Base-by-base conservation (phyloP, 2,329 filamentous ascomycete species). In the Fusarium xylarioides region DNA sequence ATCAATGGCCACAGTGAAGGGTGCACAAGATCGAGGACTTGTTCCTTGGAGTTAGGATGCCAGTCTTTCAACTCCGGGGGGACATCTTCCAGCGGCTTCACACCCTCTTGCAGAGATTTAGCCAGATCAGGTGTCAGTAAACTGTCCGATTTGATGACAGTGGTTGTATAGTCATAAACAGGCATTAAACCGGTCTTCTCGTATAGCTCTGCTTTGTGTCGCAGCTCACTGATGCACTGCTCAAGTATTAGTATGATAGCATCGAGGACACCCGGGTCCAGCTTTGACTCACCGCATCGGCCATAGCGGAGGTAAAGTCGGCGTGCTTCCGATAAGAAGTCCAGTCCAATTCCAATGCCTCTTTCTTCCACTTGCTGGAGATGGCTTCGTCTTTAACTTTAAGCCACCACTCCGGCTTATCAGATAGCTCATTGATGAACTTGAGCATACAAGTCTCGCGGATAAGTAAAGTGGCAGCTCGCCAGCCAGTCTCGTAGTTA, bases 141-240 rank as follows among this genome's bases (percentile, higher is more conserved):
- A n/a, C 21, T 37, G 14, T 65, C 64, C 9, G 52, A 67, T 28
- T 65, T 65, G 5, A 57, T 43, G 4, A 47, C 19, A 3, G 19
- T n/a, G 14, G 44, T 4, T 46, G 43, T 28, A 10, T 46, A 46
- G 23, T 46, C 43, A 11, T 46, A 46, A 14, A 46, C 8, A 28
- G 23, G 43, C 43, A 46, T 28, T 11, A 46, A 28, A 2, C 23
- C 43, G 4, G 43, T 46, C 43, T 46, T 46, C 11, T 46, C 43
- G 5, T 28, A 46, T 19, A 46, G 43, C 23, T 46, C 23, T 46
- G 23, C 23, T 21, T 46, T 46, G 2, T 3, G 9, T 46, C 43
- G 11, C 23, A 46, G 43, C 23, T 46, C 43, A 7, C 23, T 46
- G 18, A 46, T 28, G 23, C 43, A 46, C 43, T 46, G 23, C 7